A percentile compares a stretch with the other conserved stretches of the same genome.
Conservation (phyloP, 345 rosid genomes). For the Rubroshorea leprosula region DNA sequence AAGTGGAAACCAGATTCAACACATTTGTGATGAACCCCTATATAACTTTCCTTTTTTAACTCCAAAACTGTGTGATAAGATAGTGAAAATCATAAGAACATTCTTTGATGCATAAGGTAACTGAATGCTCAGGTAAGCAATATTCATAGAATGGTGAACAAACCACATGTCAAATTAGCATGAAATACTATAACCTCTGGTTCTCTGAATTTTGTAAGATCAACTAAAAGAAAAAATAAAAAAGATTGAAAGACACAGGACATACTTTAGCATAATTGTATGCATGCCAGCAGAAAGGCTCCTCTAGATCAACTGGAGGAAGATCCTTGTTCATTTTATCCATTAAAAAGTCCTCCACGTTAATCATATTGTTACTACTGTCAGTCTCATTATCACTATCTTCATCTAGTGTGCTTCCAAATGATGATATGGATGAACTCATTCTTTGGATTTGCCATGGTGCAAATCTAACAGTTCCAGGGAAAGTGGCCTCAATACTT, state of each 20-base stretch:
- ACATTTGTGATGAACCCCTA: neutral
- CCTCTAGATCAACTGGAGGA: conserved; percentile 81
- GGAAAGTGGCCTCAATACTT: conserved; percentile 80
- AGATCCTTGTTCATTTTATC: conserved; percentile 84
- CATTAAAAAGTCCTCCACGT: conserved; percentile 68
- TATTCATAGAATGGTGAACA: neutral
- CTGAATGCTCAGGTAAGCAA: neutral
- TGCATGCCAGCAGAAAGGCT: conserved; percentile 95
- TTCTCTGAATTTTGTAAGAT: conserved; percentile 6
- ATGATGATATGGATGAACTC: conserved; percentile 26
- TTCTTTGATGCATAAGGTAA: neutral
- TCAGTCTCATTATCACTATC: conserved; percentile 71
- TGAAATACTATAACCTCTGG: conserved; percentile 5
- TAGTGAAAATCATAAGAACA: neutral
- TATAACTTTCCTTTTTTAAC: neutral
- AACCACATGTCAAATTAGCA: neutral
- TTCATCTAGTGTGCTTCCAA: conserved; percentile 47
- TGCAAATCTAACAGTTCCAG: conserved; percentile 87
- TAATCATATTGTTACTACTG: conserved; percentile 56
- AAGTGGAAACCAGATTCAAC: neutral
- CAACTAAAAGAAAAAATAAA: conserved; percentile 4
- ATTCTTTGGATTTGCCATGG: conserved; percentile 58
- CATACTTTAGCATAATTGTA: conserved; percentile 85
- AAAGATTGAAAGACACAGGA: neutral
- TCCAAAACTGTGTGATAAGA: neutral